A percentile compares a stretch with the other conserved stretches of the same genome.
phyloP scores from a whole-genome alignment of 306 rosid species.

The Urtica urens region DNA sequence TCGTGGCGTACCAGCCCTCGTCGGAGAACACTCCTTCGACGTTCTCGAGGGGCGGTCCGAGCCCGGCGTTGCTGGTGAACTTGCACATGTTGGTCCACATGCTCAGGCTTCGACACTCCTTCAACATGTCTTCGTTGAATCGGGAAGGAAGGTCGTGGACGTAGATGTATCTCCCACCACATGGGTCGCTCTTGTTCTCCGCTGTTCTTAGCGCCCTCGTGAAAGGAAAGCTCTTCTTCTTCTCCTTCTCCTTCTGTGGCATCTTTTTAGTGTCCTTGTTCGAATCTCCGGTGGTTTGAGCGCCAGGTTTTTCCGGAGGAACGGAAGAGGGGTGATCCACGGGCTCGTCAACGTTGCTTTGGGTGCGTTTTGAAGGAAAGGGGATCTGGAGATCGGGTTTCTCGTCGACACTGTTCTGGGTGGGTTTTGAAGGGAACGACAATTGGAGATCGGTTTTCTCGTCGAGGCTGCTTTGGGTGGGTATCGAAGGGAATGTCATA shows the following conservation, averaged over 20 bases:
- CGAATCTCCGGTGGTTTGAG: too few species aligned
- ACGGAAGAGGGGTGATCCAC: too few species aligned
- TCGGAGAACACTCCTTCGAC: conserved; percentile 78
- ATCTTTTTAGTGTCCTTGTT: too few species aligned
- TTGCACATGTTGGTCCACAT: conserved; percentile 96
- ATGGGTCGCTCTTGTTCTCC: conserved; percentile 87
- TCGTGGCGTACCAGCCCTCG: conserved; percentile 86
- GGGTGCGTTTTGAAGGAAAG: neutral
- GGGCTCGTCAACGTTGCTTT: neutral
- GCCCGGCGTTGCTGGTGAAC: conserved; percentile 86
- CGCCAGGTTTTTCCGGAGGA: too few species aligned
- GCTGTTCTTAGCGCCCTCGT: conserved; percentile 53
- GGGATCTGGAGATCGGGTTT: neutral
- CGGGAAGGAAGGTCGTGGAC: conserved; percentile 82
- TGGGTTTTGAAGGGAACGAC: conserved; percentile 1
- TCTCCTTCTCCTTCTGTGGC: neutral
- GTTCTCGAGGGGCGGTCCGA: conserved; percentile 94
- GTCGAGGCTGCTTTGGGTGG: neutral
- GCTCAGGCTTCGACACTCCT: conserved; percentile 69
- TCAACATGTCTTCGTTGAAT: conserved; percentile 93
- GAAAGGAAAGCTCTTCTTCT: conserved; percentile 37
- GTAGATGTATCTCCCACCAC: conserved; percentile 93
- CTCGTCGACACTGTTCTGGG: neutral
- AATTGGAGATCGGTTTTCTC: neutral
- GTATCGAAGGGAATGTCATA: neutral